Conservation (phyloP, 129 eudicot species). For the Lactuca sativa region DNA sequence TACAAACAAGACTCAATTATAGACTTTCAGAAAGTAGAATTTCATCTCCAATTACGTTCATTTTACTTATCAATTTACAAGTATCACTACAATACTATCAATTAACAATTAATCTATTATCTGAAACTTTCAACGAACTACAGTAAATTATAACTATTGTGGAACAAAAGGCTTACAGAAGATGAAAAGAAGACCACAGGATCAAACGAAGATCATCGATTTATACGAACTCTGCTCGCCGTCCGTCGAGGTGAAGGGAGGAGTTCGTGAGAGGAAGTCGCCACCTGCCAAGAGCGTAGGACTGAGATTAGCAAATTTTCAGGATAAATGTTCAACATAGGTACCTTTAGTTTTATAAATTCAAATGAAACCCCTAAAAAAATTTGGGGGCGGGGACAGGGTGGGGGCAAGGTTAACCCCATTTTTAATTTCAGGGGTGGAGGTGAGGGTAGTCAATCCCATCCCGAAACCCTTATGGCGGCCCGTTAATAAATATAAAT, state of each 20-base stretch:
- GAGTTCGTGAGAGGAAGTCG: slow-evolving; percentile 19
- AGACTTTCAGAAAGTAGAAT: neutral
- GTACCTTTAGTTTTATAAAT: neutral
- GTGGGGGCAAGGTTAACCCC: too few relatives aligned
- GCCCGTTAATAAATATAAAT: too few relatives aligned
- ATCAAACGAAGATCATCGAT: slow-evolving; percentile 9
- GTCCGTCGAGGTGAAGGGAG: slow-evolving; percentile 16
- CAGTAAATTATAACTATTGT: neutral
- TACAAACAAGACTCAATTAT: neutral
- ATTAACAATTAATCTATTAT: neutral
- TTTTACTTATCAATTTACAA: neutral
- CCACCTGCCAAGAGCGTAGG: neutral
- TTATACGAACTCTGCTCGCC: slow-evolving; percentile 6
- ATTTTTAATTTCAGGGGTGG: too few relatives aligned
- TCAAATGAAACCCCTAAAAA: neutral
- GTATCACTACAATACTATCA: neutral
- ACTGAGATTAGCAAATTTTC: neutral
- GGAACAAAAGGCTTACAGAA: neutral
- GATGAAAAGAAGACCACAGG: neutral
- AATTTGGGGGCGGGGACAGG: too few relatives aligned
- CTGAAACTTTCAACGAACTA: neutral
- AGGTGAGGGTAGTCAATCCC: too few relatives aligned
- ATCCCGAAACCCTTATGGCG: too few relatives aligned
- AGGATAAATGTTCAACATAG: slow-evolving; percentile 1
- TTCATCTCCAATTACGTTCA: neutral